These are phyloP conservation scores for Mycena amicta DNA, from an alignment of 768 basidiomycete species.

Conservation along the genomic window DNA sequence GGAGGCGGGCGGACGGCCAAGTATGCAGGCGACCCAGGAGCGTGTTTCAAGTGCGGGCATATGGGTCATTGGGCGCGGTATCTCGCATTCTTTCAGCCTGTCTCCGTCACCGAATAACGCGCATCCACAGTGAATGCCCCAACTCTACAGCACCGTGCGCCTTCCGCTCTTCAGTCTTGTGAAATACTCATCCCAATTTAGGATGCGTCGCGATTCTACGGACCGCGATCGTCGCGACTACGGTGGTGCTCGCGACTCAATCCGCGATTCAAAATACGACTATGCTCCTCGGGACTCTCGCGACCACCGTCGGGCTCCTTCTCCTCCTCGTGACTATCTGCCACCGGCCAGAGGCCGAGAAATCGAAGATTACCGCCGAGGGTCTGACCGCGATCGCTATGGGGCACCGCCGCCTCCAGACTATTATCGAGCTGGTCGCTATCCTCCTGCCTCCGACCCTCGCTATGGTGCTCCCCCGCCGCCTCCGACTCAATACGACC, in stretches of 20 bases:
- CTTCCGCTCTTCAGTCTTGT: no score
- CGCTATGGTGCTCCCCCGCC: conserved; percentile 53
- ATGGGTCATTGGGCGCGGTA: conserved; percentile 92
- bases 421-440: conserved; percentile 62
- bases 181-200: no score
- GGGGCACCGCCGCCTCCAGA: conserved; percentile 50
- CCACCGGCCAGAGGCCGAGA: conserved; percentile 55
- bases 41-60: conserved; percentile 86
- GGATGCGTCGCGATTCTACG: conserved; percentile 27
- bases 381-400: conserved; percentile 56
- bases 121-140: conserved; percentile 76
- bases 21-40: conserved; percentile 82
- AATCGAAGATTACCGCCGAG: conserved; percentile 69
- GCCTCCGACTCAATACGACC: conserved; percentile 57
- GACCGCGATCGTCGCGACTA: conserved; percentile 54
- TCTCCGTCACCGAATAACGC: conserved; percentile 5
- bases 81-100: conserved; percentile 25
- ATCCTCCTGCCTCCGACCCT: conserved; percentile 56
- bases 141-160: conserved; percentile 56
- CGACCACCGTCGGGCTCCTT: conserved; percentile 65
- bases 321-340: conserved; percentile 70
- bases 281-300: conserved; percentile 64
- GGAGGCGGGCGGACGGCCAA: conserved; percentile 82
- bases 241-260: conserved; percentile 45
- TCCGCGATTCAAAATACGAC: conserved; percentile 60